Evolutionary conservation across 441 rosid genomes (phyloP).

Genomic region (Populus tomentosa): DNA sequence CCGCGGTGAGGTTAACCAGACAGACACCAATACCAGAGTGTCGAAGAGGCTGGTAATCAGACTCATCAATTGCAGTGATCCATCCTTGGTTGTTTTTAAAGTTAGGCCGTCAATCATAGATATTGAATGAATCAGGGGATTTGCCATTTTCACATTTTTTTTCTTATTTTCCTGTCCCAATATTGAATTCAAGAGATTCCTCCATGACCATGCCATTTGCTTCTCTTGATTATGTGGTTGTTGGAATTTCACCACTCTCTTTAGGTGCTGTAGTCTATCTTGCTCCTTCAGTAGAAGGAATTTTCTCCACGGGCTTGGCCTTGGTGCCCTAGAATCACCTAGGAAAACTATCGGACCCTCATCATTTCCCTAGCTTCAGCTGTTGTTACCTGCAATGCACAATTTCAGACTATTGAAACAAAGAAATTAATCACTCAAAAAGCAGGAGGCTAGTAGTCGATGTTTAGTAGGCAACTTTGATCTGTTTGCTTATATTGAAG

Average conservation of each 20-base stretch:
- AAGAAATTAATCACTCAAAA: background rate
- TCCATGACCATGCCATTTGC: conserved; percentile 50
- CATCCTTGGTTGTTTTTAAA: too few species aligned
- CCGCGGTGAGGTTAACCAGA: too few species aligned
- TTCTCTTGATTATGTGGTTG: conserved; percentile 20
- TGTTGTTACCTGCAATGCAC: conserved; percentile 37
- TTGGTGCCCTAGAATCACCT: conserved; percentile 35
- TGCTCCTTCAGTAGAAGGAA: conserved; percentile 43
- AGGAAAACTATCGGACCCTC: conserved; percentile 60
- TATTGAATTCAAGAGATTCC: conserved; percentile 34
- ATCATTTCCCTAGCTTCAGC: conserved; percentile 39
- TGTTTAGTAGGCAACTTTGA: background rate
- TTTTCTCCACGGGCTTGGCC: conserved; percentile 45
- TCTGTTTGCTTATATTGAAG: conserved; percentile 51
- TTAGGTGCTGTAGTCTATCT: conserved; percentile 51
- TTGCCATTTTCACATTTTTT: conserved; percentile 9
- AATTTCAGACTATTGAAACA: background rate
- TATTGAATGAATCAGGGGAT: conserved; percentile 57
- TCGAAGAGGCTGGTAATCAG: too few species aligned
- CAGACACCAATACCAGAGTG: too few species aligned
- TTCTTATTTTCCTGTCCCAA: conserved; percentile 23
- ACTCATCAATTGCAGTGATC: too few species aligned
- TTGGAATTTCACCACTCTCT: conserved; percentile 35
- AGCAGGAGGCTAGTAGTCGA: background rate
- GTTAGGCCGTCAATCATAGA: conserved; percentile 46